A percentile compares a stretch with the other conserved stretches of the same genome.
phyloP scores from a whole-genome alignment of 2,329 filamentous ascomycete genomes.

The Penicillium capsulatum region DNA sequence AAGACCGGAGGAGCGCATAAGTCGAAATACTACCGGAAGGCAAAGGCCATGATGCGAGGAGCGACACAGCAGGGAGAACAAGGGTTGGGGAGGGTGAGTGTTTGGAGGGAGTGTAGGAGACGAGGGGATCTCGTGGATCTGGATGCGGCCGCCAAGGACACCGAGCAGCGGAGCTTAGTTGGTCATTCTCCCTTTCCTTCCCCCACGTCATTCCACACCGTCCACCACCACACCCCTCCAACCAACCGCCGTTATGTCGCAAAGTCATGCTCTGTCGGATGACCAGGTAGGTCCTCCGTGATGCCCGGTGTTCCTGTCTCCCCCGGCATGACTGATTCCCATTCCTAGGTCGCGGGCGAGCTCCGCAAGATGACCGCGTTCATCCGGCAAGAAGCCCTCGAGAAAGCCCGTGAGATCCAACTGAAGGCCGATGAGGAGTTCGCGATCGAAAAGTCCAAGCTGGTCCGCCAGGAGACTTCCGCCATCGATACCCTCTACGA shows the following conservation, averaged over 20 bases:
- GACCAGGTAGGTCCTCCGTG: slow-evolving; percentile 67
- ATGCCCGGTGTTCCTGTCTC: slow-evolving; percentile 3
- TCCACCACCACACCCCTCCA: slow-evolving; percentile 9
- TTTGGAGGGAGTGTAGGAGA: slow-evolving; percentile 8
- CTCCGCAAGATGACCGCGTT: slow-evolving; percentile 99
- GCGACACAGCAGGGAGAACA: slow-evolving; percentile 1
- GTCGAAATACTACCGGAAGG: slow-evolving; percentile 16
- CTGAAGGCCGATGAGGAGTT: slow-evolving; percentile 99
- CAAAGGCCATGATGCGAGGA: slow-evolving; percentile 16
- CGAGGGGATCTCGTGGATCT: slow-evolving; percentile 10
- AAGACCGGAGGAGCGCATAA: slow-evolving; percentile 8
- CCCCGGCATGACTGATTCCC: slow-evolving; percentile 1
- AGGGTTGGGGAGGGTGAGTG: slow-evolving; percentile 4
- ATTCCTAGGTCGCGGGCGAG: slow-evolving; percentile 80
- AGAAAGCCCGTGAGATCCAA: slow-evolving; percentile 95
- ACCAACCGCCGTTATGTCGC: slow-evolving; percentile 68
- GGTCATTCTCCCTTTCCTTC: slow-evolving; percentile 18
- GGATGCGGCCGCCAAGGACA: slow-evolving; percentile 23
- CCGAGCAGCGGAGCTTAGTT: slow-evolving; percentile 20
- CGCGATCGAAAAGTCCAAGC: slow-evolving; percentile 97
- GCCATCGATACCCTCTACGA: slow-evolving; percentile 89
- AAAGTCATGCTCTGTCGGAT: slow-evolving; percentile 91
- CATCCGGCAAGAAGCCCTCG: slow-evolving; percentile 96
- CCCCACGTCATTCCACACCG: slow-evolving; percentile 20
- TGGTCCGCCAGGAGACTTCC: slow-evolving; percentile 90